Evolutionary conservation across 2,329 filamentous ascomycete genomes (phyloP).

Genomic region (Penicillium sp.): DNA sequence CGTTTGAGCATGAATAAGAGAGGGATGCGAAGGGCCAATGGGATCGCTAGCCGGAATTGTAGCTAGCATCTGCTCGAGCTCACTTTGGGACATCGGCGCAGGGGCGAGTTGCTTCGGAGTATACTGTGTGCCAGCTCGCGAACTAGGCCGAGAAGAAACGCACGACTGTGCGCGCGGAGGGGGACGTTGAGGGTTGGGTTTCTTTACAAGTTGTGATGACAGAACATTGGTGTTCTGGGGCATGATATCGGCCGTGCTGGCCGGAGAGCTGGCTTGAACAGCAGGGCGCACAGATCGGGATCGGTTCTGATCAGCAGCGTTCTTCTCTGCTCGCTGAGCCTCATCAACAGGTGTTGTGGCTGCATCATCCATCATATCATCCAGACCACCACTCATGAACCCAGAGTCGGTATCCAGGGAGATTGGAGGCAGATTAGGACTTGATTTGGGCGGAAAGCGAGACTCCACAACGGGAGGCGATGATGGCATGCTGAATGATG

Average conservation of each 20-base stretch:
- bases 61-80: slow-evolving; percentile 36
- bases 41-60: slow-evolving; percentile 58
- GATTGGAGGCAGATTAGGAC: slow-evolving; percentile 71
- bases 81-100: slow-evolving; percentile 41
- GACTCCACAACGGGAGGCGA: slow-evolving; percentile 81
- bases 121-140: slow-evolving; percentile 39
- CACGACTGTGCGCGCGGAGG: slow-evolving; percentile 33
- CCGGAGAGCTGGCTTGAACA: slow-evolving; percentile 33
- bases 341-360: slow-evolving; percentile 33
- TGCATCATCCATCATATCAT: slow-evolving; percentile 71
- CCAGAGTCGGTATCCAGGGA: slow-evolving; percentile 69
- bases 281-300: slow-evolving; percentile 28
- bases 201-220: slow-evolving; percentile 26
- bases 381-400: slow-evolving; percentile 79
- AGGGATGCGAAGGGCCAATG: slow-evolving; percentile 30
- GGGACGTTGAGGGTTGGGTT: slow-evolving; percentile 16
- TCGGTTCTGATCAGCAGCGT: slow-evolving; percentile 24
- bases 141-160: slow-evolving; percentile 42
- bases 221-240: slow-evolving; percentile 23
- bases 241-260: slow-evolving; percentile 22
- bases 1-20: slow-evolving; percentile 48
- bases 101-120: slow-evolving; percentile 44
- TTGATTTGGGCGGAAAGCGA: slow-evolving; percentile 71
- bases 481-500: slow-evolving; percentile 82
- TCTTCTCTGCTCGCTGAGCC: slow-evolving; percentile 21